phyloP scores from a whole-genome alignment of 2,329 filamentous ascomycete species.

The Penicillium brasilianum region DNA sequence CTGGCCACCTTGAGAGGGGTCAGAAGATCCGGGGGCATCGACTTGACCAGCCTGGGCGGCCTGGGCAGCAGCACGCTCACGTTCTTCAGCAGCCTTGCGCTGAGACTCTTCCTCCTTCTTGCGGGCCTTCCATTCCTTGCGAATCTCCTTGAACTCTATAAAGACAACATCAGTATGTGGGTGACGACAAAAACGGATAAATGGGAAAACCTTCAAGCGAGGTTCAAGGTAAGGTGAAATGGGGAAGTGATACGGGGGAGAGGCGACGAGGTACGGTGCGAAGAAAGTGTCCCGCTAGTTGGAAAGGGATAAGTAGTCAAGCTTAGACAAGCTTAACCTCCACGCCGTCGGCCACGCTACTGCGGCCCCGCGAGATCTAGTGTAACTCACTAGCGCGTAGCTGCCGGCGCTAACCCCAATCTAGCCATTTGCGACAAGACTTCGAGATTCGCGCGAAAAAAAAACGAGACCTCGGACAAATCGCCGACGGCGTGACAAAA shows the following conservation, averaged over 20 bases:
- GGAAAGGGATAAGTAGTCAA: conserved; percentile 31
- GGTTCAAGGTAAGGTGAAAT: neutral
- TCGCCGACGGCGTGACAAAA: neutral
- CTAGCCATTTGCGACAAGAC: conserved; percentile 43
- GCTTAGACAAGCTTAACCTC: conserved; percentile 49
- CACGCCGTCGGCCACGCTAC: conserved; percentile 56
- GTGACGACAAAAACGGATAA: conserved; percentile 7
- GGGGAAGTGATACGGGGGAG: neutral
- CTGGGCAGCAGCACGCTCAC: conserved; percentile 68
- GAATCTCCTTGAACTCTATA: conserved; percentile 96
- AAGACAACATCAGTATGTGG: conserved; percentile 29
- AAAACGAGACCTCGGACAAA: conserved; percentile 11
- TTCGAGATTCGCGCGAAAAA: conserved; percentile 21
- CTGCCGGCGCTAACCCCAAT: conserved; percentile 47
- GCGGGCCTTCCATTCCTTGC: conserved; percentile 98
- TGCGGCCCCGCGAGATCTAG: conserved; percentile 57
- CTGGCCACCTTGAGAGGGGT: conserved; percentile 50
- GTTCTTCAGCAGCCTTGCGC: conserved; percentile 88
- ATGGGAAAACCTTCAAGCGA: neutral
- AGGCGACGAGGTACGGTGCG: neutral
- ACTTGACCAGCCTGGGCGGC: conserved; percentile 49
- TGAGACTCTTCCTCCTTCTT: conserved; percentile 97
- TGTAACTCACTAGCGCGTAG: conserved; percentile 54
- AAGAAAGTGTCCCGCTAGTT: conserved; percentile 4
- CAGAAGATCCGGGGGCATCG: conserved; percentile 57